Evolutionary conservation across 495 filamentous ascomycete species (phyloP), one percentile per base, ranked within the genome.

Genomic region (Penicillium crystallinum): DNA sequence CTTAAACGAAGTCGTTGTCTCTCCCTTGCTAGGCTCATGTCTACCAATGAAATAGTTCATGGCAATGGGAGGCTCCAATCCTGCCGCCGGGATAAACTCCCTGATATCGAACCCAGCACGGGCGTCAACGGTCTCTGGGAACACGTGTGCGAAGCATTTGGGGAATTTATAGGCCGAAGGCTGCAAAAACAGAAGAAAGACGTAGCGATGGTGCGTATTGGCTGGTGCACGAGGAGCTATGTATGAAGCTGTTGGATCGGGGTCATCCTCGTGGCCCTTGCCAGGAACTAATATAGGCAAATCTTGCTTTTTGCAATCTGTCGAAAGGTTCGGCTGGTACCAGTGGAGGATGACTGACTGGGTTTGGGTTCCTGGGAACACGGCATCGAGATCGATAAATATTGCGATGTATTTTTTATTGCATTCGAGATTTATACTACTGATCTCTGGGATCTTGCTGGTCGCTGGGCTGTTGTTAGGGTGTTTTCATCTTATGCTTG

Each of bases 311-410:
- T 31, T 42, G 53, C 38, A 57, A 27, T 54, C 11, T 3, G 61
- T 39, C 0, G 52, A 38, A 22, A 74, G 41, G 36, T 64, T 42
- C 3, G 65, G 42, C n/a, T 68, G 67, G 35, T 70, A 68, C 72
- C 73, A 76, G 52, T 74, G 72, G 0, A 75, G 52, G 7, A 73
- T 55, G 1, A 67, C 53, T 3, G 63, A 67, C 6, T 59, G 44
- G 15, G 36, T 55, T 4, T 45, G 42, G 5, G 49, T 68, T 4
- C 49, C 55, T 14, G 60, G 57, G 6, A 61, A 15, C 17, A 66
- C 43, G 5, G 66, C 72, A 52, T 76, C 71, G 2, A 59, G 58
- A 53, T 74, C 72, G 19, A 76, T 56, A 46, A 70, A 58, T 25
- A 76, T 33, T 9, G 72, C 18, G 4, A 70, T 43, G 36, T 66